A percentile compares a stretch with the other conserved stretches of the same genome.
These are phyloP conservation scores for Leccinum broughii DNA, from an alignment of 768 basidiomycete genomes.

Conservation along the genomic window DNA sequence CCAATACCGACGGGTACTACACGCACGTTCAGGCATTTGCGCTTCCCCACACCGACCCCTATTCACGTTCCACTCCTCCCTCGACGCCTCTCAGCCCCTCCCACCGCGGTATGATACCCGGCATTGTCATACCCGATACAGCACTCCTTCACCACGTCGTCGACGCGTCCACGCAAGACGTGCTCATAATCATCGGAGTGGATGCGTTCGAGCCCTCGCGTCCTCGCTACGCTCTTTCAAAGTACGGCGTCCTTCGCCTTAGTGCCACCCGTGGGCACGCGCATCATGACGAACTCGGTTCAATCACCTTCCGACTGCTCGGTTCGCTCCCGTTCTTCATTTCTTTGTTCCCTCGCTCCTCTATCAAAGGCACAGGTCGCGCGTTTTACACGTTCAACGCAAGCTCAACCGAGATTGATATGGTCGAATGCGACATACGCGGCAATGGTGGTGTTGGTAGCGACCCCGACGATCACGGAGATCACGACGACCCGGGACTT, in stretches of 20 bases:
- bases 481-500: background rate
- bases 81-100: constrained; percentile 7
- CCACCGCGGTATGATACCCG: constrained; percentile 11
- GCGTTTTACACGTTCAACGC: background rate
- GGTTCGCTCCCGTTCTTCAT: background rate
- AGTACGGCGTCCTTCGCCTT: constrained; percentile 14
- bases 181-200: constrained; percentile 10
- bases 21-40: constrained; percentile 16
- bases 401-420: background rate
- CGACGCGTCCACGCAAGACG: constrained; percentile 11
- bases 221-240: background rate
- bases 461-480: background rate
- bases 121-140: background rate
- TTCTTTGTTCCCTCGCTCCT: constrained; percentile 3
- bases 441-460: background rate
- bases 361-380: constrained; percentile 20
- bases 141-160: constrained; percentile 16
- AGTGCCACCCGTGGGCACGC: background rate
- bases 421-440: constrained; percentile 18
- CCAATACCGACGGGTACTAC: background rate
- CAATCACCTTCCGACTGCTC: constrained; percentile 9
- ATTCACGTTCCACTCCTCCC: background rate
- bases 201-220: background rate
- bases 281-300: background rate
- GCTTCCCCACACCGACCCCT: constrained; percentile 5